phyloP scores from a whole-genome alignment of 768 basidiomycete species.

The Kondoa malvinella region DNA sequence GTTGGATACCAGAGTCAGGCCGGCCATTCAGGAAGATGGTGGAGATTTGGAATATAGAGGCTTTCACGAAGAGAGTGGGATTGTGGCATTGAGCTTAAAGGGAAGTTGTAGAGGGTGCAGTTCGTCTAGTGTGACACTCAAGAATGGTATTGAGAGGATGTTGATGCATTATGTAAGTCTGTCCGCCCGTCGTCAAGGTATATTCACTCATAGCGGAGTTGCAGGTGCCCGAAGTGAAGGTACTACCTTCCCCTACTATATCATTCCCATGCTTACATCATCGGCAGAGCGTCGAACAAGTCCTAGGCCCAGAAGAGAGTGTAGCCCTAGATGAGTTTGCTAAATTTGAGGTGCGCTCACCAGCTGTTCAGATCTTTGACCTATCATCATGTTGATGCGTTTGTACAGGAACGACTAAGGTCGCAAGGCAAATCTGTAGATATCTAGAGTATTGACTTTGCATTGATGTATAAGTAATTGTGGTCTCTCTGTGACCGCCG shows the following conservation, averaged over 20 bases:
- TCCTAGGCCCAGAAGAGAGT: constrained; percentile 74
- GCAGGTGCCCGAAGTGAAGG: constrained; percentile 50
- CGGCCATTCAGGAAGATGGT: constrained; percentile 96
- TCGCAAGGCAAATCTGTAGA: constrained; percentile 4
- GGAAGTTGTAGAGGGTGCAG: constrained; percentile 93
- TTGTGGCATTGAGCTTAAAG: constrained; percentile 80
- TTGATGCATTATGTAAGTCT: constrained; percentile 78
- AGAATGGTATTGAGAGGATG: constrained; percentile 96
- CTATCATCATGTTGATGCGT: not conserved
- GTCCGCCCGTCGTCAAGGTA: not conserved
- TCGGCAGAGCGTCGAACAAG: constrained; percentile 47
- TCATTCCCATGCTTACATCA: not conserved
- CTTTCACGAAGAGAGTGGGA: constrained; percentile 57
- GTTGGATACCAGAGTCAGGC: constrained; percentile 81
- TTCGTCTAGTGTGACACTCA: constrained; percentile 84
- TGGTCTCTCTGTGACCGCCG: too few relatives aligned
- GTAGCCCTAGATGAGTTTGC: constrained; percentile 74
- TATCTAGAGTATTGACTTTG: constrained; percentile 1
- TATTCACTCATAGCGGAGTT: not conserved
- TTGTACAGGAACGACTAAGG: not conserved
- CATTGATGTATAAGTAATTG: not conserved
- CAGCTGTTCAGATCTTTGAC: not conserved
- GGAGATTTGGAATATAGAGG: constrained; percentile 94
- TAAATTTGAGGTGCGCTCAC: constrained; percentile 40
- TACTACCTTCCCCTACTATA: constrained; percentile 21